These are phyloP conservation scores for Lactarius hatsudake DNA, from an alignment of 768 basidiomycete genomes.

Conservation along the genomic window DNA sequence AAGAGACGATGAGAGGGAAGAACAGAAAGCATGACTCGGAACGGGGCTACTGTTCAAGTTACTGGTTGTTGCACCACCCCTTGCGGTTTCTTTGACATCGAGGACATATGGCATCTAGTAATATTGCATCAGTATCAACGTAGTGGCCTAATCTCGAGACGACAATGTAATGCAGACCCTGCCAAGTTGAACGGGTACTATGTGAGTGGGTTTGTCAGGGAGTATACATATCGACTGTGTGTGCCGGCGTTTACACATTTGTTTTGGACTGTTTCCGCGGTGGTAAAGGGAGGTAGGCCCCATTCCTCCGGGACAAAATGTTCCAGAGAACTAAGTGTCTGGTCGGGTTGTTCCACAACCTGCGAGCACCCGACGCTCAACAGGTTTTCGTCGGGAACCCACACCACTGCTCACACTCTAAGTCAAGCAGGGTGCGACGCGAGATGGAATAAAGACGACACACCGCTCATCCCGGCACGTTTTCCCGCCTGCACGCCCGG, in stretches of 20 bases:
- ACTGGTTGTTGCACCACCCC: no score
- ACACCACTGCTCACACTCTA: constrained; percentile 54
- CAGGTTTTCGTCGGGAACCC: constrained; percentile 78
- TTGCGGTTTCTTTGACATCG: no score
- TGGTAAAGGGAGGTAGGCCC: constrained; percentile 71
- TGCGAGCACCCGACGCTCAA: constrained; percentile 47
- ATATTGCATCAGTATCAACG: no score
- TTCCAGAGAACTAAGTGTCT: constrained; percentile 58
- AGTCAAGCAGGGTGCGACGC: neutral
- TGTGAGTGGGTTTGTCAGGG: neutral
- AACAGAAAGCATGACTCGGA: no score
- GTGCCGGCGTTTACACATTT: neutral
- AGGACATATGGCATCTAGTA: no score
- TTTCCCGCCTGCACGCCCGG: constrained; percentile 78
- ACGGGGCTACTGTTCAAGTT: no score
- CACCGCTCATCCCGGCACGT: constrained; percentile 84
- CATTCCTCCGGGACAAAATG: constrained; percentile 76
- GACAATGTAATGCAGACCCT: neutral
- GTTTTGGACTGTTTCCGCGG: neutral
- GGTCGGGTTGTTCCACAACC: constrained; percentile 49
- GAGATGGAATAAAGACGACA: constrained; percentile 23
- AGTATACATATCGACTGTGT: neutral
- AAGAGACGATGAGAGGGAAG: no score
- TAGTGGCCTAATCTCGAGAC: neutral
- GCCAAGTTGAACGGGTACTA: neutral